Percentiles rank a stretch among this genome's conserved stretches.
These are phyloP conservation scores for Fusarium goolgardi DNA, from an alignment of 2,329 filamentous ascomycete species.

Conservation along the genomic window DNA sequence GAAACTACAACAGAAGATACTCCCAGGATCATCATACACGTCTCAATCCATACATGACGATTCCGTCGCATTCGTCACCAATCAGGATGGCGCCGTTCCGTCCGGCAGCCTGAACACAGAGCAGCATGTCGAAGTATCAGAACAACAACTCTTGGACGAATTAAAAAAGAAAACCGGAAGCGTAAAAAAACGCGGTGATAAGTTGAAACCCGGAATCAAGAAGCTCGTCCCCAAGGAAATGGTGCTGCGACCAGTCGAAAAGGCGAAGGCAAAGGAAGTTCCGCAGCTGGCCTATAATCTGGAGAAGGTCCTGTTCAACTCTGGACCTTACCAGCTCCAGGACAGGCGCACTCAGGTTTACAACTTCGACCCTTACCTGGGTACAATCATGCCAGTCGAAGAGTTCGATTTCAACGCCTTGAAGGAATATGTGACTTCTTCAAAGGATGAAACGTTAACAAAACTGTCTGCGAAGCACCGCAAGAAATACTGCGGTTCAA, in stretches of 20 bases:
- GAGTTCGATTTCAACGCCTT: slow-evolving; percentile 94
- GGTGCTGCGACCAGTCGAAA: slow-evolving; percentile 49
- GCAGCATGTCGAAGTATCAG: background rate
- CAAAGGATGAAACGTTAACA: slow-evolving; percentile 80
- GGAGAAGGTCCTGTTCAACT: slow-evolving; percentile 94
- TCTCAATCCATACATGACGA: background rate
- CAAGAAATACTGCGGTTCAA: slow-evolving; percentile 92
- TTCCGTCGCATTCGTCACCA: background rate
- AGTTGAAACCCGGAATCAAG: slow-evolving; percentile 43
- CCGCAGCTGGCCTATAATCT: slow-evolving; percentile 79
- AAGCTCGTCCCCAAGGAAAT: slow-evolving; percentile 45
- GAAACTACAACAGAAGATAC: slow-evolving; percentile 40
- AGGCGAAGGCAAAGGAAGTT: slow-evolving; percentile 53
- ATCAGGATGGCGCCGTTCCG: background rate
- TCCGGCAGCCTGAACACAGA: background rate
- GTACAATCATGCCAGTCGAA: slow-evolving; percentile 89
- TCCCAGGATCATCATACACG: background rate
- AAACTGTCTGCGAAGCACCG: slow-evolving; percentile 71
- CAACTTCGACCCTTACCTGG: slow-evolving; percentile 96
- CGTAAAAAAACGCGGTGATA: background rate
- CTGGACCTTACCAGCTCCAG: slow-evolving; percentile 90
- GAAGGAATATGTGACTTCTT: slow-evolving; percentile 90
- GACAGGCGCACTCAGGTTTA: slow-evolving; percentile 88
- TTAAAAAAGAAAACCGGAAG: background rate
- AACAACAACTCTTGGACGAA: background rate